Evolutionary conservation across 768 basidiomycete species (phyloP), one percentile per base, ranked within the genome.

Genomic region (Tricholoma flavovirens): DNA sequence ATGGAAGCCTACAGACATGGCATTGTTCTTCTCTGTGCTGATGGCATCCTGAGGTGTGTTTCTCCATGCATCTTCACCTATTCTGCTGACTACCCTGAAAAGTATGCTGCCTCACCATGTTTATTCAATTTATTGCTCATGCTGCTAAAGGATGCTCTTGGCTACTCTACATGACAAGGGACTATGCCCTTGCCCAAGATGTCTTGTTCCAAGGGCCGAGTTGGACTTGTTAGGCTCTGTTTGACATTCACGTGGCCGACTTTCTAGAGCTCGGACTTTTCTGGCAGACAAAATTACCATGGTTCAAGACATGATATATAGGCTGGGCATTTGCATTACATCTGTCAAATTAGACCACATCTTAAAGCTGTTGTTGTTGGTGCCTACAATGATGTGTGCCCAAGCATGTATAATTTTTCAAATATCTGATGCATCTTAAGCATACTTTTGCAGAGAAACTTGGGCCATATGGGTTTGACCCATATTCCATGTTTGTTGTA

Each of bases 371-470:
- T 32, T 50, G 3, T 69, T 64, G 3, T 51, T 57, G 26, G 59
- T 67, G 2, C 65, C 65, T 12, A 66, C 66, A 6, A 7, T 46
- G 1, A 65, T 67, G 42, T 9, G 61, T 54, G 3, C 12, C 5
- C 29, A 15, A 5, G 15, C 24, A 26, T 26, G 24, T 26, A 26
- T 26, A 5, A 29, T 19, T 24, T 19, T 14, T 21, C 53, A 29
- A 29, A 51, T 46, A 14, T 36, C 15, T 30, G 24, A 26, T 26
- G 24, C 3, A 5, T 32, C 2, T n/a, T 1, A 22, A 74, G 72
- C 71, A 71, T 61, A 64, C 69, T 1, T 71, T 73, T 54, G 60
- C 66, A 1, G 12, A 51, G 6, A 29, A 38, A 1, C 52, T 70
- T 3, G 52, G 49, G 22, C n/a, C 12, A 7, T 56, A 55, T 49